These are phyloP conservation scores for Epicoccum nigrum DNA, from an alignment of 2,329 filamentous ascomycete species.

Conservation along the genomic window DNA sequence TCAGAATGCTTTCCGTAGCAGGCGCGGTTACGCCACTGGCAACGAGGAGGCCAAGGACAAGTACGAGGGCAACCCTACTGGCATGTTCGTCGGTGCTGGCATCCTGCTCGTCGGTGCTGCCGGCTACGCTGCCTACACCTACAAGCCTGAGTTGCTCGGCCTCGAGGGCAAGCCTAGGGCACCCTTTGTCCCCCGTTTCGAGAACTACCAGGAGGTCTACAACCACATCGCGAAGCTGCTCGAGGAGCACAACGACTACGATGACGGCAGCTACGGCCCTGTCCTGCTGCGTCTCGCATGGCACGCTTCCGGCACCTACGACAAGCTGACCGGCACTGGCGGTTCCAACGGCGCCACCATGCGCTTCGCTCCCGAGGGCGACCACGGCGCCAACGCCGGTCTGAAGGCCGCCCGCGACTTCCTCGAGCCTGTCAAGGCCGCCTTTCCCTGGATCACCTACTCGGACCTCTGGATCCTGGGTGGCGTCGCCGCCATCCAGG, in stretches of 20 bases:
- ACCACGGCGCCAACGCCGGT: slow-evolving; percentile 93
- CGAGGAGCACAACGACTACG: slow-evolving; percentile 91
- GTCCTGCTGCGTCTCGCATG: slow-evolving; percentile 90
- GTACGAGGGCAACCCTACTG: slow-evolving; percentile 58
- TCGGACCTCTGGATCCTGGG: slow-evolving; percentile 95
- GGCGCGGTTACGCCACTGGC: slow-evolving; percentile 73
- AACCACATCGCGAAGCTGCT: slow-evolving; percentile 79
- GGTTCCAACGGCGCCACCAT: slow-evolving; percentile 97
- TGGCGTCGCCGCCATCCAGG: slow-evolving; percentile 86
- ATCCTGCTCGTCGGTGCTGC: slow-evolving; percentile 36
- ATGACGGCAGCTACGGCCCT: slow-evolving; percentile 94
- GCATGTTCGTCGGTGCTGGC: slow-evolving; percentile 41
- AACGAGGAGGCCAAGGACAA: slow-evolving; percentile 58
- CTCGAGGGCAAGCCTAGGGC: slow-evolving; percentile 42
- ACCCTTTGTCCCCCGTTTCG: slow-evolving; percentile 75
- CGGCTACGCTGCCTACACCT: slow-evolving; percentile 57
- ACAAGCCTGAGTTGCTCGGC: slow-evolving; percentile 57
- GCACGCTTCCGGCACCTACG: slow-evolving; percentile 93
- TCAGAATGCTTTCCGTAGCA: slow-evolving; percentile 70
- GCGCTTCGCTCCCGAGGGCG: slow-evolving; percentile 87
- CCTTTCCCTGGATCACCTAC: slow-evolving; percentile 93
- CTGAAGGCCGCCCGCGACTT: slow-evolving; percentile 87
- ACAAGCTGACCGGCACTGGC: slow-evolving; percentile 84
- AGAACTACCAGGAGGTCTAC: slow-evolving; percentile 96
- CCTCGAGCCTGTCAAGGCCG: slow-evolving; percentile 87